Evolutionary conservation across 2,329 filamentous ascomycete species (phyloP).

Genomic region (Coniochaeta sp.): DNA sequence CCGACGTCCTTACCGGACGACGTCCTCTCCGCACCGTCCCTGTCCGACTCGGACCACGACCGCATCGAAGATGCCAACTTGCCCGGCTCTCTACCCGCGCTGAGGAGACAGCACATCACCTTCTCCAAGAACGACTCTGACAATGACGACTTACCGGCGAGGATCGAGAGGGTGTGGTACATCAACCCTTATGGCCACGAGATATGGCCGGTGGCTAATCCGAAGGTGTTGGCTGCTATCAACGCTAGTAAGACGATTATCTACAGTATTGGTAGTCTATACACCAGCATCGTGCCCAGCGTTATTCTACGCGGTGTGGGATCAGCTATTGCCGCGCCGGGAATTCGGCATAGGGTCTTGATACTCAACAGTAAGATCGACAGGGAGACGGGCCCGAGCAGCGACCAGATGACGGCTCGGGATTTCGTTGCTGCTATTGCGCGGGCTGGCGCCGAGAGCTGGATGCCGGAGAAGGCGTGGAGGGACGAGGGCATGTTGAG

Average conservation of each 20-base stretch:
- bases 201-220: constrained; percentile 77
- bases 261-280: constrained; percentile 91
- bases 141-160: constrained; percentile 66
- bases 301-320: constrained; percentile 73
- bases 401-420: constrained; percentile 57
- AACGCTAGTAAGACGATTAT: constrained; percentile 60
- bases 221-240: constrained; percentile 66
- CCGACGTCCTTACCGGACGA: constrained; percentile 45
- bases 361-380: constrained; percentile 80
- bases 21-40: neutral
- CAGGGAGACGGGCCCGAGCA: constrained; percentile 72
- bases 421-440: constrained; percentile 81
- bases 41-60: constrained; percentile 45
- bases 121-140: constrained; percentile 65
- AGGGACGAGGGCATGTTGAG: constrained; percentile 39
- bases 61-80: constrained; percentile 72
- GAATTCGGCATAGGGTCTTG: constrained; percentile 60
- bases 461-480: constrained; percentile 27
- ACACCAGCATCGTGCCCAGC: constrained; percentile 80
- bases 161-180: constrained; percentile 85
- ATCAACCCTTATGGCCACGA: constrained; percentile 99
- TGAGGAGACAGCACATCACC: constrained; percentile 72
- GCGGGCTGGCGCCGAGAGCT: constrained; percentile 63
- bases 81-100: constrained; percentile 70
- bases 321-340: constrained; percentile 44